These are phyloP conservation scores for Talaromyces sp. DNA, from an alignment of 2,329 filamentous ascomycete genomes.

Conservation along the genomic window DNA sequence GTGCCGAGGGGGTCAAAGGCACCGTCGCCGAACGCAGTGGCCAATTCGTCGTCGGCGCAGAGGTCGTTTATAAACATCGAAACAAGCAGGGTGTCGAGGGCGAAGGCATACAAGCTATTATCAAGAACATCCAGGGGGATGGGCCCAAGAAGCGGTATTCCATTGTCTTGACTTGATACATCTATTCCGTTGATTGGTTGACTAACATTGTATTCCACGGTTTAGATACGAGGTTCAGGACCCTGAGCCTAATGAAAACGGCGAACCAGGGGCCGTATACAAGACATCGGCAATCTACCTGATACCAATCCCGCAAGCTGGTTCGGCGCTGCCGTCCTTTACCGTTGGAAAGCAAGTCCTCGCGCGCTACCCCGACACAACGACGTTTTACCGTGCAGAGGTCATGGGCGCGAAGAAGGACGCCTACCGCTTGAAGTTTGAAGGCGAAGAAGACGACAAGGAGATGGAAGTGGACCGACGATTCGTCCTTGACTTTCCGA, in stretches of 20 bases:
- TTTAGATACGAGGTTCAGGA: conserved; percentile 71
- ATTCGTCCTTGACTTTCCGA: conserved; percentile 69
- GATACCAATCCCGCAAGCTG: conserved; percentile 66
- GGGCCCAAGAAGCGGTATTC: conserved; percentile 59
- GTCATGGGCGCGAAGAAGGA: conserved; percentile 63
- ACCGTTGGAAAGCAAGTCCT: conserved; percentile 65
- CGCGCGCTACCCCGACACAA: conserved; percentile 76
- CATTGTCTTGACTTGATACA: conserved; percentile 13
- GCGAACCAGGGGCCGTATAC: conserved; percentile 58
- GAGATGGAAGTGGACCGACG: conserved; percentile 70
- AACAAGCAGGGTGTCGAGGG: conserved; percentile 48
- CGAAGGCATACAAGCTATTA: conserved; percentile 67
- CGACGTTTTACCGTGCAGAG: conserved; percentile 79
- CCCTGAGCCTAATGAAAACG: conserved; percentile 67
- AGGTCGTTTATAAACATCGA: conserved; percentile 49
- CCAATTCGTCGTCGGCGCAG: conserved; percentile 41
- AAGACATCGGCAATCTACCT: conserved; percentile 68
- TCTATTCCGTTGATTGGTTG: neutral
- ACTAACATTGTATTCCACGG: neutral
- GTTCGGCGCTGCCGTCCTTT: conserved; percentile 57
- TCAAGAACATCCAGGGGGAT: conserved; percentile 69
- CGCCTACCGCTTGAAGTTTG: conserved; percentile 60
- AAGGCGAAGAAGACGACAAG: conserved; percentile 69
- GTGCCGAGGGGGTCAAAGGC: conserved; percentile 37
- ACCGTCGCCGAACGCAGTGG: conserved; percentile 41